Evolutionary conservation across 192 early-diverging fungal species (phyloP), one percentile per base, ranked within the genome.

Genomic region (Oehlia diaphana): DNA sequence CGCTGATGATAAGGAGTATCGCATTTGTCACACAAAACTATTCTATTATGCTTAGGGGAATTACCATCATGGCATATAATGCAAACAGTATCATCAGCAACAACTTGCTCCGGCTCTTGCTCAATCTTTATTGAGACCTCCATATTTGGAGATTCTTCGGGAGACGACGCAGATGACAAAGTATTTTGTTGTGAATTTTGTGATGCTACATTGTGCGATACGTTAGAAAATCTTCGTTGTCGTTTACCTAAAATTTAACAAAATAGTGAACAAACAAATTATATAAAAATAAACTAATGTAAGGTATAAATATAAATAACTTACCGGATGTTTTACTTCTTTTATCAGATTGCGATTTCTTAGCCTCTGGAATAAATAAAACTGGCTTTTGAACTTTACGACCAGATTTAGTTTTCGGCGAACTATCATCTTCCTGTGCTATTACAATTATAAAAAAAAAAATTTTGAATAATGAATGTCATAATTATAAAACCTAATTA

Each of bases 1-100:
- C 74, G 82, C 47, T 82, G 82, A 75, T 82, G 82, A 76, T 65
- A 82, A 58, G 82, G 82, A 50, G 61, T 79, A 63, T 82, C 82
- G 67, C 82, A 82, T 4, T 49, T 66, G 58, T 82, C 82, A 74
- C 82, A 82, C 21, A 82, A 63, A 23, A 82, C 82, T 49, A 82
- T 82, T 9, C 82, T 72, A 75, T 82, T 82, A 64, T 76, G 63
- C 69, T 82, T 78, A 2, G 82, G 82, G 0, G 82, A 82, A 31
- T 74, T 62, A 8, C 82, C 82, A 50, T 79, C 70, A 50, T 80
- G 72, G 58, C 82, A 82, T 49, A 80, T 33, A 37, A 79, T 75
- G 72, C 82, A 82, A 8, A 82, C 44, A 68, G 79, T 72, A 65
- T 67, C 72, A 10, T 72, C 63, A 12, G 76, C 61, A 35, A 74